phyloP scores from a whole-genome alignment of 768 basidiomycete species.

The Hygrophoropsis aurantiaca region DNA sequence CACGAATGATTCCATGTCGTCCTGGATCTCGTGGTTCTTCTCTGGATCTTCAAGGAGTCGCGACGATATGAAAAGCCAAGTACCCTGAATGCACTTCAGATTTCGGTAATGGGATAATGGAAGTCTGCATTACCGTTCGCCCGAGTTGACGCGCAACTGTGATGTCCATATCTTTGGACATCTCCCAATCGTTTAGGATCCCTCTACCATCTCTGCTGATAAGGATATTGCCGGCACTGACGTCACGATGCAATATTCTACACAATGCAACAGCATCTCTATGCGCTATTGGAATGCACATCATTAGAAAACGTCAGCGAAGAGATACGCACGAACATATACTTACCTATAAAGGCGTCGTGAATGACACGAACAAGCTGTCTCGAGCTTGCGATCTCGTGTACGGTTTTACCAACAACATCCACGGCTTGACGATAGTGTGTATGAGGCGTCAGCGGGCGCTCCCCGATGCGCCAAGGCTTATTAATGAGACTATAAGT shows the following conservation, averaged over 20 bases:
- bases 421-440: neutral
- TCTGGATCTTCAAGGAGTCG: slow-evolving; percentile 13
- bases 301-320: neutral
- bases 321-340: neutral
- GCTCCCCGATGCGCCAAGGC: no score
- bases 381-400: neutral
- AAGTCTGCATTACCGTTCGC: no score
- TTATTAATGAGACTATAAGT: no score
- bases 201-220: slow-evolving; percentile 10
- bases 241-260: slow-evolving; percentile 22
- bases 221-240: slow-evolving; percentile 22
- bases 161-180: neutral
- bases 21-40: slow-evolving; percentile 20
- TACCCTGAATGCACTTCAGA: slow-evolving; percentile 19
- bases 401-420: neutral
- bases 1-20: slow-evolving; percentile 33
- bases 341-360: slow-evolving; percentile 1
- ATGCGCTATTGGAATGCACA: slow-evolving; percentile 21
- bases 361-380: neutral
- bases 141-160: no score
- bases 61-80: slow-evolving; percentile 32
- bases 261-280: slow-evolving; percentile 9
- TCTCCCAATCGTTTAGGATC: slow-evolving; percentile 25
- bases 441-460: neutral
- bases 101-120: no score